Percentiles rank a stretch among this genome's conserved stretches.
These are phyloP conservation scores for Coemansia sp. DNA, from an alignment of 192 early-diverging fungal genomes.

Conservation along the genomic window DNA sequence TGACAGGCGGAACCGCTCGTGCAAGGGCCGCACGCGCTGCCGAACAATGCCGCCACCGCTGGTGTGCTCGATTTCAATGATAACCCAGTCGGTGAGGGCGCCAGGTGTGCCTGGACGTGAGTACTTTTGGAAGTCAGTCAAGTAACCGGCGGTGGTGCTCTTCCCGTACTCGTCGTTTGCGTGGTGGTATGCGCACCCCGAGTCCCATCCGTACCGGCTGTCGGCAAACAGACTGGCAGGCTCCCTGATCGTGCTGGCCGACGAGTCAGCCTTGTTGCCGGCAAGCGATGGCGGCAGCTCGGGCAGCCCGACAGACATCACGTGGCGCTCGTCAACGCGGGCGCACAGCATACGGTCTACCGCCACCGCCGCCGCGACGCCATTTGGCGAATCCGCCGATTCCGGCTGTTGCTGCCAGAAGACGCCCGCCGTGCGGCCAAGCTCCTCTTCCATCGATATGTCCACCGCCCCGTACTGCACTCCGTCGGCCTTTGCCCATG, in stretches of 20 bases:
- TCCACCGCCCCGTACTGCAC: slow-evolving; percentile 28
- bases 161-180: not conserved
- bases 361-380: too few species aligned
- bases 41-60: not conserved
- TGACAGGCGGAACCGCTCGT: not conserved
- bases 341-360: slow-evolving; percentile 15
- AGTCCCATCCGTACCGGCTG: slow-evolving; percentile 8
- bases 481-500: not conserved
- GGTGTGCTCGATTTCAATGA: slow-evolving; percentile 10
- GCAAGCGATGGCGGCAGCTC: slow-evolving; percentile 8
- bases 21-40: slow-evolving; percentile 8
- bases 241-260: not conserved
- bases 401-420: slow-evolving; percentile 9
- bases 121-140: slow-evolving; percentile 11
- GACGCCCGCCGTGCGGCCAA: slow-evolving; percentile 13
- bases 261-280: not conserved
- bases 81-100: slow-evolving; percentile 12
- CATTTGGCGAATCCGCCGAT: not conserved
- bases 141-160: not conserved
- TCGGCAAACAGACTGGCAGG: slow-evolving; percentile 10
- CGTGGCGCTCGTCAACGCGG: slow-evolving; percentile 17
- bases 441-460: slow-evolving; percentile 22
- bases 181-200: not conserved
- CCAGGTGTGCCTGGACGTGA: slow-evolving; percentile 18
- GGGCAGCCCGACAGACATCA: slow-evolving; percentile 11